A percentile compares a stretch with the other conserved stretches of the same genome.
Conservation (phyloP, 2,329 filamentous ascomycete species). For the Pezicula radicicola region DNA sequence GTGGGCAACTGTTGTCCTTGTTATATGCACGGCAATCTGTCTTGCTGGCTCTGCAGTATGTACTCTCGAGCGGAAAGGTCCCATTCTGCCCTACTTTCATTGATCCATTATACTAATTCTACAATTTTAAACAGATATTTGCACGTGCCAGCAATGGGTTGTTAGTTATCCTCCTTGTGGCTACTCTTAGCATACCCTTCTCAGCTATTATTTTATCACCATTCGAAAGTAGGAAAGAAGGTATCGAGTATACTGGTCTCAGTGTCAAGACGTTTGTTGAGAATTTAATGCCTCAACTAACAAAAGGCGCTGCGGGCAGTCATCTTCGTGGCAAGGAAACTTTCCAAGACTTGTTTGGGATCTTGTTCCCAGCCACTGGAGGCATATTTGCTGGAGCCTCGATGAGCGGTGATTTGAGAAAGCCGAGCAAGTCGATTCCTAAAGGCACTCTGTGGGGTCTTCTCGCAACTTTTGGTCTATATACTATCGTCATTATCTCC, state of each 20-base stretch:
- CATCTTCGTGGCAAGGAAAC: conserved; percentile 62
- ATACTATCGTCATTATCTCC: conserved; percentile 72
- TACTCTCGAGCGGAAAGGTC: too few relatives aligned
- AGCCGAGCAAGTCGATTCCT: conserved; percentile 81
- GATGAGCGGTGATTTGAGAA: conserved; percentile 83
- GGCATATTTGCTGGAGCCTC: conserved; percentile 71
- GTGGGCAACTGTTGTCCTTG: conserved; percentile 68
- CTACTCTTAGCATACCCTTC: conserved; percentile 78
- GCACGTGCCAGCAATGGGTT: conserved; percentile 76
- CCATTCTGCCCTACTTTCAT: too few relatives aligned
- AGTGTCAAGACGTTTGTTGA: conserved; percentile 64
- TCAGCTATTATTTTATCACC: conserved; percentile 69
- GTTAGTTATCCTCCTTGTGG: conserved; percentile 65
- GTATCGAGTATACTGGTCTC: conserved; percentile 76
- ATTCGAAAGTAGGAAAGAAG: conserved; percentile 59
- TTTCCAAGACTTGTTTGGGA: conserved; percentile 81
- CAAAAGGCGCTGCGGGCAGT: conserved; percentile 58
- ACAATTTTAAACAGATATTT: conserved; percentile 49
- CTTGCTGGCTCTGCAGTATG: conserved; percentile 65
- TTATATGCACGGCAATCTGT: conserved; percentile 72
- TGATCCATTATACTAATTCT: too few relatives aligned
- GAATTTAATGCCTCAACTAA: conserved; percentile 71
- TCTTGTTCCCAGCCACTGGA: conserved; percentile 69
- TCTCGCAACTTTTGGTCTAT: conserved; percentile 71
- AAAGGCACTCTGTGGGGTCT: conserved; percentile 80